Conservation (phyloP, 78 protist genomes). For the Dictyostelium discoideum region DNA sequence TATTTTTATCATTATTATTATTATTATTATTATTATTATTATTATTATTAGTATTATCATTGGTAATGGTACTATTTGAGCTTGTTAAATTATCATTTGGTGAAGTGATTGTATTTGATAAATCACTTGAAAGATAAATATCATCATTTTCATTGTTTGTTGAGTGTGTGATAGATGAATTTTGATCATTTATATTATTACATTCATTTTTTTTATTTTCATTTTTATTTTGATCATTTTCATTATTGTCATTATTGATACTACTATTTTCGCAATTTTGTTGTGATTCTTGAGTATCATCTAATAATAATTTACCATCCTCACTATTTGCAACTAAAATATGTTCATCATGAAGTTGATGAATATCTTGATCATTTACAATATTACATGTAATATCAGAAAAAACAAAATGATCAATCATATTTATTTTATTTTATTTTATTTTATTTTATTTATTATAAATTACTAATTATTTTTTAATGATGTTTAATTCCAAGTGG, state of each 20-base stretch:
- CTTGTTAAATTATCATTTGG: background rate
- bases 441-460: background rate
- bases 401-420: constrained; percentile 8
- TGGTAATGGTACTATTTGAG: background rate
- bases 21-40: background rate
- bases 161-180: background rate
- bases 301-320: background rate
- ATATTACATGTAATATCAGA: background rate
- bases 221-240: background rate
- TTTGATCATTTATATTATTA: background rate
- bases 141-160: background rate
- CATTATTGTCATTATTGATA: background rate
- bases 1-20: background rate
- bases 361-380: background rate
- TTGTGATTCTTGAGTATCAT: background rate
- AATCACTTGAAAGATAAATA: constrained; percentile 5
- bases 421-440: background rate
- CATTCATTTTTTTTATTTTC: background rate
- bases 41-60: background rate
- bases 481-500: background rate
- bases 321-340: background rate
- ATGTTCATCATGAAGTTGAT: background rate
- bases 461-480: background rate
- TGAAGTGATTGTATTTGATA: background rate
- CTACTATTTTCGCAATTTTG: background rate